These are phyloP conservation scores for Gynochthodes officinalis DNA, from an alignment of 257 asterid genomes.

Conservation along the genomic window DNA sequence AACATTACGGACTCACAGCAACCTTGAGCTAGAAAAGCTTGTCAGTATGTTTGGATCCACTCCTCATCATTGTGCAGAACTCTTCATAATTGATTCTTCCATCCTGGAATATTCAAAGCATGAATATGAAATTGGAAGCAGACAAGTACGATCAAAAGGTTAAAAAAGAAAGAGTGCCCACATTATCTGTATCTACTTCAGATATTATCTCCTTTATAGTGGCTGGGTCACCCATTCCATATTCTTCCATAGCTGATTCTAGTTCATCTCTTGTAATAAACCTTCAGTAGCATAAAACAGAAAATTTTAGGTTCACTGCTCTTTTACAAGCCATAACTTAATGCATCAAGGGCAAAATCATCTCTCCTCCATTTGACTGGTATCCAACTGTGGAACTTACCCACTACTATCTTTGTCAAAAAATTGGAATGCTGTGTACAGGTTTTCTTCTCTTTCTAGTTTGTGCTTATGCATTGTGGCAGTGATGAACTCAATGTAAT, in stretches of 20 bases:
- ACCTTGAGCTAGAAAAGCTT: conserved; percentile 36
- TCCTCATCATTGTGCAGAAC: conserved; percentile 88
- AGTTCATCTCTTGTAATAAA: conserved; percentile 86
- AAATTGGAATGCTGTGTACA: conserved; percentile 69
- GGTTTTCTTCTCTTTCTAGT: conserved; percentile 76
- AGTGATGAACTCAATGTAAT: conserved; percentile 78
- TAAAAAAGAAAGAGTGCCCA: conserved; percentile 29
- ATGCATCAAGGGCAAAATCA: not conserved
- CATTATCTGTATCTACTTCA: conserved; percentile 89
- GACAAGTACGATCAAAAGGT: not conserved
- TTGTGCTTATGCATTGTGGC: conserved; percentile 94
- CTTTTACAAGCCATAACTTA: not conserved
- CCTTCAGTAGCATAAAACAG: conserved; percentile 25
- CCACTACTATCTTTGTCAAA: conserved; percentile 88
- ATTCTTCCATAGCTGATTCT: conserved; percentile 75
- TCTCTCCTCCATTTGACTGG: not conserved
- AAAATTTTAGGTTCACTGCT: not conserved
- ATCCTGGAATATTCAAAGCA: conserved; percentile 41
- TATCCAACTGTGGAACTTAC: conserved; percentile 29
- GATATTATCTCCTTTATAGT: conserved; percentile 68
- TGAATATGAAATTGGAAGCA: not conserved
- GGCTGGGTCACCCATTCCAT: conserved; percentile 66
- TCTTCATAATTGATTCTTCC: conserved; percentile 85
- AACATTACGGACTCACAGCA: not conserved
- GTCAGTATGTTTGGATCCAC: conserved; percentile 54